Base-by-base conservation (phyloP, 257 asterid species). In the Cinchona pubescens region DNA sequence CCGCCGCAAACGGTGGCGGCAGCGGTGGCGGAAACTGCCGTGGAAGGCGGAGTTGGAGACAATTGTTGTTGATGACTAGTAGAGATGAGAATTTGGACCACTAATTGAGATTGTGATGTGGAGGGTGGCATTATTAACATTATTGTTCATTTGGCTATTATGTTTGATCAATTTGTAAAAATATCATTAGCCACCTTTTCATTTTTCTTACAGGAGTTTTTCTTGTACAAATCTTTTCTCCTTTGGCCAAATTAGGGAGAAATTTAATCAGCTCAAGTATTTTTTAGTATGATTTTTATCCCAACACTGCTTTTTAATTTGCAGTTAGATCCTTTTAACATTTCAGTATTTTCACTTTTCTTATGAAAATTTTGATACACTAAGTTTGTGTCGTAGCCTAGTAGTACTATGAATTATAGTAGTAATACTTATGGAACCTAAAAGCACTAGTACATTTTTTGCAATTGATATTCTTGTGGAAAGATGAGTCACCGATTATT, bases 1-100 rank as follows among this genome's bases (percentile, higher is more conserved):
- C 89, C 78, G 78, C 79, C 1, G 69, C 59, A 4, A 30, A 68
- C 15, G 74, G 83, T 45, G 87, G 86, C 21, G 79, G 81, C 2
- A 30, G 69, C 15, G 74, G 83, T 45, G 87, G 86, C 21, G 79
- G 81, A 23, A 56, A 25, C 53, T 2, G 87, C 74, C 78, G 74
- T 49, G 27, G 87, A 19, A n/a, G 61, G 79, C 37, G 82, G 84
- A 68, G 82, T 75, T 69, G 81, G 79, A 67, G 74, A 46, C 64
- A 59, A 37, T 34, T 79, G 59, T 34, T 79, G 59, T 51, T 67
- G 23, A 25, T 38, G 76, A 74, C 55, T 42, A 46, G 60, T 55
- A 45, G 73, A 48, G 10, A 16, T 27, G 38, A 74, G 66, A 67
- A 38, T 25, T 61, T 73, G 64, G 68, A 71, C 69, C 80, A 66